These are phyloP conservation scores for Botryotinia globosa DNA, from an alignment of 2,329 filamentous ascomycete species.

Conservation along the genomic window DNA sequence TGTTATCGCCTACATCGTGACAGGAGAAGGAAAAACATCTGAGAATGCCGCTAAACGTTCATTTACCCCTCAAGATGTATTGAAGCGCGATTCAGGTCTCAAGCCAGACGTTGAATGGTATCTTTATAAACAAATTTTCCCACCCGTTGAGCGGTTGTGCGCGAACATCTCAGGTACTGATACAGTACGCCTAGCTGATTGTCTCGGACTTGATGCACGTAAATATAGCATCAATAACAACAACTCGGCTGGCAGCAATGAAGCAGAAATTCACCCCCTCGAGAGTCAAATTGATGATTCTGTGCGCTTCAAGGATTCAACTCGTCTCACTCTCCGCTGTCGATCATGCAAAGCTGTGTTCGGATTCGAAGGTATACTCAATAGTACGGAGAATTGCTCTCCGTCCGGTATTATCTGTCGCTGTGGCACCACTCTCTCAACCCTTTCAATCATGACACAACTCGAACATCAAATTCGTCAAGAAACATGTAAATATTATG, in stretches of 20 bases:
- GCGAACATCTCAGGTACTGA: constrained; percentile 94
- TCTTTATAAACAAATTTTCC: constrained; percentile 96
- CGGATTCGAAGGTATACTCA: constrained; percentile 72
- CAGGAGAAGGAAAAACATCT: constrained; percentile 61
- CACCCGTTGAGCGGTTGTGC: constrained; percentile 94
- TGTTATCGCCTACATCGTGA: constrained; percentile 95
- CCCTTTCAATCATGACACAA: constrained; percentile 77
- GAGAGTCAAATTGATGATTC: constrained; percentile 93
- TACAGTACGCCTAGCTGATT: constrained; percentile 83
- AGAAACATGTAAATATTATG: constrained; percentile 82
- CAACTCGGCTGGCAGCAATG: constrained; percentile 49
- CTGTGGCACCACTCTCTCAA: constrained; percentile 64
- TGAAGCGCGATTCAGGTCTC: constrained; percentile 71
- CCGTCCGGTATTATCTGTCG: constrained; percentile 74
- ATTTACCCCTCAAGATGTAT: constrained; percentile 78
- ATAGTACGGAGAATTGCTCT: constrained; percentile 58
- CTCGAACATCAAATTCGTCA: constrained; percentile 79
- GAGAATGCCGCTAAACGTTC: constrained; percentile 84
- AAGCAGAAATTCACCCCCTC: constrained; percentile 79
- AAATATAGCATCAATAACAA: constrained; percentile 75
- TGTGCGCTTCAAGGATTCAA: constrained; percentile 80
- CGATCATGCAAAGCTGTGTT: constrained; percentile 71
- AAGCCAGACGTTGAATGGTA: constrained; percentile 96
- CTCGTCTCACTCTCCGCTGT: constrained; percentile 75
- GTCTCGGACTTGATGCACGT: constrained; percentile 83